Base-by-base conservation (phyloP, 2,329 filamentous ascomycete species). In the Ophiostoma australiae region DNA sequence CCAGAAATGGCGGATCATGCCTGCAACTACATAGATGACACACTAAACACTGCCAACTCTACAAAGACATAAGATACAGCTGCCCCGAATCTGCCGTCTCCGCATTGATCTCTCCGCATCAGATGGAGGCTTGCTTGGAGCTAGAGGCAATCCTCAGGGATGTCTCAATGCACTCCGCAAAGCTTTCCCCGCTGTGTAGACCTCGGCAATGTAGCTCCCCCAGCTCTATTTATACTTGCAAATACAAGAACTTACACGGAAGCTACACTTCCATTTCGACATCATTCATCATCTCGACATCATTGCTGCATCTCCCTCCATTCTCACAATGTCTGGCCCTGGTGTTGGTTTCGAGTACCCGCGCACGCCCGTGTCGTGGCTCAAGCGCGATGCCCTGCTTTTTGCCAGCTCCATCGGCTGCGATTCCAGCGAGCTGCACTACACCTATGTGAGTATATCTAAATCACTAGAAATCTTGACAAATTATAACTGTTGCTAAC, bases 341-440 rank as follows among this genome's bases (percentile, higher is more conserved):
- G 87, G 87, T 75, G 87, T 84, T 78, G 92, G 93, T 77, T 93
- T 94, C 81, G 87, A 95, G 80, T 97, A 91, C 79, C 92, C 92
- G 72, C 80, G 86, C 67, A 83, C 87, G 77, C 86, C 90, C 78
- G 92, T 97, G 13, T 87, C 90, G 76, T 97, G 93, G 94, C 81
- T 92, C 76, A 93, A 94, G 86, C 89, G 94, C 75, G 94, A 97
- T 84, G 88, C 90, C 48, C 85, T 97, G 73, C 89, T 98, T 73
- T 97, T 97, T 80, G 93, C 94, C 76, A 90, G 91, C 80, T 94
- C 90, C 82, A 94, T 97, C 79, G 94, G 94, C 71, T 89, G 74
- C 78, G 94, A 88, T 15, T 85, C 86, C n/a, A 89, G 97, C 76
- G 94, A 97, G 84, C 87, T 97, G 77, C 93, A 97, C 79, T 97